A percentile compares a stretch with the other conserved stretches of the same genome.
Conservation (phyloP, 495 filamentous ascomycete genomes). For the Tuber brumale region DNA sequence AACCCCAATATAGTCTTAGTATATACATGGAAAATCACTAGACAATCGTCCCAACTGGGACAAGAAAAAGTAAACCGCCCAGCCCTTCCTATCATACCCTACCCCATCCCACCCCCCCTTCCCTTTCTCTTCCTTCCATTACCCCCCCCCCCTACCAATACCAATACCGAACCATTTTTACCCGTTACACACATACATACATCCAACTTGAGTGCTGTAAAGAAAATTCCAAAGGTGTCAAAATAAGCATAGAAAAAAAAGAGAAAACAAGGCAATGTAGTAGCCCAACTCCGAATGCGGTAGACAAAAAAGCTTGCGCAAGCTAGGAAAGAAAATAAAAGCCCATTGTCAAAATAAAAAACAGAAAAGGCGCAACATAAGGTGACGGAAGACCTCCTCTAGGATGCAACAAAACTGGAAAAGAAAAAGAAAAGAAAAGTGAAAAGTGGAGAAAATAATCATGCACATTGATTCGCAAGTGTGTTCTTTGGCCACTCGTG, state of each 20-base stretch:
- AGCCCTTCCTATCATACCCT: neutral
- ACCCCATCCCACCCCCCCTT: neutral
- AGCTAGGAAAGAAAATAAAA: neutral
- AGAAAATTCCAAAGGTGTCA: neutral
- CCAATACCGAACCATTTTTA: neutral
- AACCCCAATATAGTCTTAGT: neutral
- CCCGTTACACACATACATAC: neutral
- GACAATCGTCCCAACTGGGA: neutral
- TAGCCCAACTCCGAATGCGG: neutral
- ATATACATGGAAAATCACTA: neutral
- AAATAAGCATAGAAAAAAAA: neutral
- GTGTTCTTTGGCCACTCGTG: constrained; percentile 50
- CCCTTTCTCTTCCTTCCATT: neutral
- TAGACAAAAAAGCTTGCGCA: neutral
- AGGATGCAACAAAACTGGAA: neutral
- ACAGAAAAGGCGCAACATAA: neutral
- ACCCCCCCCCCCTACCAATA: neutral
- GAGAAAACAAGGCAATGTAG: neutral
- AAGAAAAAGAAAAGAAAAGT: neutral
- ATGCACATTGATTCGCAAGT: constrained; percentile 46
- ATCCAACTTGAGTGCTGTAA: neutral
- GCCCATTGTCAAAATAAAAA: constrained; percentile 1
- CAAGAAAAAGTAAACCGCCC: neutral
- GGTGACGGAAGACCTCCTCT: neutral
- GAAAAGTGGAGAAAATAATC: neutral